A percentile compares a stretch with the other conserved stretches of the same genome.
Evolutionary conservation across 495 filamentous ascomycete species (phyloP).

Genomic region (Stereocaulon alpinum): DNA sequence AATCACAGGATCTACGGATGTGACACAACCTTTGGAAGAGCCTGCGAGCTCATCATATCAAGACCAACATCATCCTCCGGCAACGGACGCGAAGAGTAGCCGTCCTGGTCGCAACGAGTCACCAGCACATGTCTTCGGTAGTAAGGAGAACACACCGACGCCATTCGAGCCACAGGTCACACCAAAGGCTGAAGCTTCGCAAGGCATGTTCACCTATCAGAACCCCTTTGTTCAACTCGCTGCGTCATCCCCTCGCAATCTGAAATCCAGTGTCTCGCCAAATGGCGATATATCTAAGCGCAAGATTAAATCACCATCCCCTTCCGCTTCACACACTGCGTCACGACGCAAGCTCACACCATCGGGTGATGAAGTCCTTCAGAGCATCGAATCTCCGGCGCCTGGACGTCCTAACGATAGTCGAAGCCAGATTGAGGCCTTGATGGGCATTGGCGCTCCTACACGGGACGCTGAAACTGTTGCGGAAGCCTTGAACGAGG

Average conservation of each 20-base stretch:
- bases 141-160: conserved; percentile 22
- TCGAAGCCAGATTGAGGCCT: conserved; percentile 26
- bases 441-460: conserved; percentile 26
- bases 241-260: conserved; percentile 55
- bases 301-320: conserved; percentile 24
- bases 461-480: conserved; percentile 53
- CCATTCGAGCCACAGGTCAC: conserved; percentile 25
- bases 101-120: conserved; percentile 22
- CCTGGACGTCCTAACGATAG: conserved; percentile 26
- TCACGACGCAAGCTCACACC: conserved; percentile 25
- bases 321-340: conserved; percentile 14
- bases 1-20: conserved; percentile 4
- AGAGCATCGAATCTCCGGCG: conserved; percentile 29
- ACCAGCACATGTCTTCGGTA: conserved; percentile 33
- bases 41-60: conserved; percentile 6
- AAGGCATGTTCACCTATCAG: conserved; percentile 61
- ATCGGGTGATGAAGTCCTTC: conserved; percentile 17
- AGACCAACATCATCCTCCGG: conserved; percentile 8
- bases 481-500: conserved; percentile 55
- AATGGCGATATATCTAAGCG: conserved; percentile 23
- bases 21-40: conserved; percentile 10
- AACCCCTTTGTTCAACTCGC: conserved; percentile 73
- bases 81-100: not conserved
- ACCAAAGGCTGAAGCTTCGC: conserved; percentile 24
- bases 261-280: conserved; percentile 8